phyloP scores from a whole-genome alignment of 768 basidiomycete species.

The Amanita exitialis region DNA sequence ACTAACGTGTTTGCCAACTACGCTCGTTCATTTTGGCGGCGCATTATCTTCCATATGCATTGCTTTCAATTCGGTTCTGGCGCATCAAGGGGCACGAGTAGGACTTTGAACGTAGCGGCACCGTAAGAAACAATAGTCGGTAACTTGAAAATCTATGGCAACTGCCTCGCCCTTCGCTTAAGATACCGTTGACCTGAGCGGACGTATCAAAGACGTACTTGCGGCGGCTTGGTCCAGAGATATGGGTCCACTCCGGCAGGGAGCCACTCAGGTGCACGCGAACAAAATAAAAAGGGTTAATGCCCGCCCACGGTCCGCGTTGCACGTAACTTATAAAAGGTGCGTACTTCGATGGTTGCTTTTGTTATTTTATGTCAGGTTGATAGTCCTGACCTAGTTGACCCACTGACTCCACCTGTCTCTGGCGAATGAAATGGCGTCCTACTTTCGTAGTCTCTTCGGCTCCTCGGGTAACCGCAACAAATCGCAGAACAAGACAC shows the following conservation, averaged over 20 bases:
- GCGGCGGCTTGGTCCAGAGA: background rate
- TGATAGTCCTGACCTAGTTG: background rate
- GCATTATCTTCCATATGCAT: background rate
- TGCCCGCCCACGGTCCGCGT: background rate
- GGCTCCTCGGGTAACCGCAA: slow-evolving; percentile 1
- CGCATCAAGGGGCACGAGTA: background rate
- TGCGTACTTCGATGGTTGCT: background rate
- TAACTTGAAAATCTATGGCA: background rate
- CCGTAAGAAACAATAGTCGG: background rate
- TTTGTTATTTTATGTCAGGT: background rate
- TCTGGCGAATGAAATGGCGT: slow-evolving; percentile 5
- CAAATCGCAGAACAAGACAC: slow-evolving; percentile 20
- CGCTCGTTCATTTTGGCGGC: background rate
- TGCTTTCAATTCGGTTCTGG: background rate
- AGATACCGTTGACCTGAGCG: background rate
- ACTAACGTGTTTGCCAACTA: background rate
- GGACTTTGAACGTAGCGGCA: background rate
- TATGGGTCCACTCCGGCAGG: background rate
- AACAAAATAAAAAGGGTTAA: background rate
- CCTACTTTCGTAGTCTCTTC: slow-evolving; percentile 9
- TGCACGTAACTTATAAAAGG: background rate
- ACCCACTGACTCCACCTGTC: background rate
- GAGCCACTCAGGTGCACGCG: background rate
- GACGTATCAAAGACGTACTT: slow-evolving; percentile 2
- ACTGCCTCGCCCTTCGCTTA: background rate